Conservation (phyloP, 768 basidiomycete species). For the Lactifluus piperatus region DNA sequence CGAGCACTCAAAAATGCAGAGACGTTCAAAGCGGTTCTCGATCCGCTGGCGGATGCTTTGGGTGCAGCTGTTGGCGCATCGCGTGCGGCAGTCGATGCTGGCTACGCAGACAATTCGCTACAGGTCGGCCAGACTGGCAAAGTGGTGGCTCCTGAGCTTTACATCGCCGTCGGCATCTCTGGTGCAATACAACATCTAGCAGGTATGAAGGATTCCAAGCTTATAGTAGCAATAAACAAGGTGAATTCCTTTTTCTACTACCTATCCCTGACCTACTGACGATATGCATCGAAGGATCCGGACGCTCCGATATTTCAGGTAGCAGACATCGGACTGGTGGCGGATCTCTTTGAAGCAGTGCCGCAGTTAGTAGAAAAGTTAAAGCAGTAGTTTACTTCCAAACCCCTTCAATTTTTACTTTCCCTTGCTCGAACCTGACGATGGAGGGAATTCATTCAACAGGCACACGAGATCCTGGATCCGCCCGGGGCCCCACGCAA, state of each 20-base stretch:
- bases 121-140: slow-evolving; percentile 99
- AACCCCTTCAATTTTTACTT: background rate
- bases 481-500: background rate
- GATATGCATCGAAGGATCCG: slow-evolving; percentile 51
- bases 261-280: background rate
- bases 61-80: slow-evolving; percentile 98
- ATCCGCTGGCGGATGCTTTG: slow-evolving; percentile 87
- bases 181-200: slow-evolving; percentile 99
- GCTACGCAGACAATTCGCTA: slow-evolving; percentile 94
- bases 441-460: background rate
- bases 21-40: slow-evolving; percentile 78
- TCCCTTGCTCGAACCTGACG: background rate
- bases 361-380: slow-evolving; percentile 87
- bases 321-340: slow-evolving; percentile 91
- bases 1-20: slow-evolving; percentile 91
- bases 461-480: background rate
- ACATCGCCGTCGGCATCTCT: slow-evolving; percentile 94
- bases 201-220: slow-evolving; percentile 98
- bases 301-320: slow-evolving; percentile 99
- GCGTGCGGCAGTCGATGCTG: slow-evolving; percentile 95
- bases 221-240: slow-evolving; percentile 98
- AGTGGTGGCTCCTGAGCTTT: slow-evolving; percentile 93
- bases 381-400: slow-evolving; percentile 32
- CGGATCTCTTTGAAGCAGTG: slow-evolving; percentile 86
- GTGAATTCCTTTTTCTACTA: slow-evolving; percentile 30